Conservation (phyloP, 805 yeast species). For the Cyberlindnera americana region DNA sequence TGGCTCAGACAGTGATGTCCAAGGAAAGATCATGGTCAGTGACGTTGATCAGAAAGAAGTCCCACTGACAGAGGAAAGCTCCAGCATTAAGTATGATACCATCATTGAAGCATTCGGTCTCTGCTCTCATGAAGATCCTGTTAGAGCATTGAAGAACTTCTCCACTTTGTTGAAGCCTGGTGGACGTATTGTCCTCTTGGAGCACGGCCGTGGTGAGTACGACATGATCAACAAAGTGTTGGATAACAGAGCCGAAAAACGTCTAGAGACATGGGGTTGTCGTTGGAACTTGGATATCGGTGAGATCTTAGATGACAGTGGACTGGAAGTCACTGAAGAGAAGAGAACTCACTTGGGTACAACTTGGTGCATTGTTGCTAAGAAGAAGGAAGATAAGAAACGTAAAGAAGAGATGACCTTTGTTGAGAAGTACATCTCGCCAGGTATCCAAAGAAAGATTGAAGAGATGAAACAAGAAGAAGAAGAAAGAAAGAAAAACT, state of each 20-base stretch:
- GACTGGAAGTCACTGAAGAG: constrained; percentile 77
- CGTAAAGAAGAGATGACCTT: constrained; percentile 45
- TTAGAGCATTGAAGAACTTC: constrained; percentile 74
- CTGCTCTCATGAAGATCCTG: constrained; percentile 95
- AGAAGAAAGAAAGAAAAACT: constrained; percentile 3
- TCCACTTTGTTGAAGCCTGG: constrained; percentile 72
- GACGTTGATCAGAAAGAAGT: constrained; percentile 26
- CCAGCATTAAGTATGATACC: constrained; percentile 73
- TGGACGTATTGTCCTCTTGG: constrained; percentile 82
- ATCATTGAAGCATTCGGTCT: constrained; percentile 92
- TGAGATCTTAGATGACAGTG: constrained; percentile 77
- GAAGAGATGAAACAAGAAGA: constrained; percentile 19
- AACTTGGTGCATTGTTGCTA: constrained; percentile 81
- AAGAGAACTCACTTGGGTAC: constrained; percentile 87
- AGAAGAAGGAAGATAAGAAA: constrained; percentile 63
- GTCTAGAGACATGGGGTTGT: constrained; percentile 93
- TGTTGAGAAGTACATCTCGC: constrained; percentile 45
- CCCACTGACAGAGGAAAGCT: constrained; percentile 23
- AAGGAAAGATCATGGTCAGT: constrained; percentile 15
- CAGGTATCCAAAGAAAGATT: constrained; percentile 31
- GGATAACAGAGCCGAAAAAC: constrained; percentile 77
- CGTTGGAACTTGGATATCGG: constrained; percentile 96
- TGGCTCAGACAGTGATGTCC: constrained; percentile 22
- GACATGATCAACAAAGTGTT: constrained; percentile 73
- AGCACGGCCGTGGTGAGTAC: constrained; percentile 88